Base-by-base conservation (phyloP, 805 yeast species). In the Lipomyces japonicus region DNA sequence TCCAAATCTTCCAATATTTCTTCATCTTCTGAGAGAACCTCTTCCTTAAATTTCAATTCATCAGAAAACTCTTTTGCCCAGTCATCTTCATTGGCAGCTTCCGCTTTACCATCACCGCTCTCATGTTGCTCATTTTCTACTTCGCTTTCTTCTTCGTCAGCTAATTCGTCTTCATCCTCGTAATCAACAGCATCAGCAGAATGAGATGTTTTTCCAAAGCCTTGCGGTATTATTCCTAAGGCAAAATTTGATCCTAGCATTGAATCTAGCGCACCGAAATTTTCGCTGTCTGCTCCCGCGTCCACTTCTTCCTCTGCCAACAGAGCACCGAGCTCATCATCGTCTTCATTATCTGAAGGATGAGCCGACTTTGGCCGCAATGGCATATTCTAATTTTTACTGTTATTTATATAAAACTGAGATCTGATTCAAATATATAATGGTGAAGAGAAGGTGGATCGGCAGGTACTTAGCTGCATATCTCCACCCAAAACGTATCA, bases 151-250 rank as follows among this genome's bases (percentile, higher is more conserved):
- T 86, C 95, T 40, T 90, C 96, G 22, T 90, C 97, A 0, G 97
- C 97, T 42, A 90, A 71, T 66, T 90, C 97, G 59, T 90, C 97
- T 62, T 86, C 95, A 65, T 87, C 96, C 63, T 87, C 96, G 65
- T 86, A 91, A 67, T 91, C 97, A 28, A 89, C 73, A 7, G 98
- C 98, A 66, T 90, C 91, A 4, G 80, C 96, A 1, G 93, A 90
- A 67, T 90, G 97, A 47, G 40, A 40, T 26, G 47, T 16, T 26
- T n/a, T n/a, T 2, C 37, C 43, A 16, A 40, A 26, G 23, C 21
- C 34, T 25, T 19, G 24, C 21, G 28, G 43, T 21, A 22, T 22
- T 41, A 50, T 4, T 39, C 23, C 42, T 6, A 37, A 12, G 41
- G 26, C 35, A 32, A 38, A 10, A 22, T 24, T 42, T 38, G 14